A percentile compares a stretch with the other conserved stretches of the same genome.
These are phyloP conservation scores for Spizellomyces sp. DNA, from an alignment of 192 early-diverging fungal genomes.

Conservation along the genomic window DNA sequence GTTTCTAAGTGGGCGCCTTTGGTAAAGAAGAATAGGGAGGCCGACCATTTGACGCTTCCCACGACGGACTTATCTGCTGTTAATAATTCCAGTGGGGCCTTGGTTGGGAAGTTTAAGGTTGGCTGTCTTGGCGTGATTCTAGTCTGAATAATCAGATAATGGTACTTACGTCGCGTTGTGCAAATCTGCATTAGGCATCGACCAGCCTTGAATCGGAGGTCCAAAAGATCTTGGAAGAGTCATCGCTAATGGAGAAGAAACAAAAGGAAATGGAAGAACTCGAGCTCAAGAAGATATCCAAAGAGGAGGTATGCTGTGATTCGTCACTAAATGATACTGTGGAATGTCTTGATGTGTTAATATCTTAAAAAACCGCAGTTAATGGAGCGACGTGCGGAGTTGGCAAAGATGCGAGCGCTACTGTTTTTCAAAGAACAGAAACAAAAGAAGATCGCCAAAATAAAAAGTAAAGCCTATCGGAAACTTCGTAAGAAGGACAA, in stretches of 20 bases:
- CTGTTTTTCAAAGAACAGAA: slow-evolving; percentile 93
- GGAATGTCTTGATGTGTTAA: background rate
- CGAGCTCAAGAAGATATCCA: slow-evolving; percentile 77
- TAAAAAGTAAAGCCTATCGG: slow-evolving; percentile 95
- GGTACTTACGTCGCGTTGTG: background rate
- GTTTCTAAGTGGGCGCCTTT: slow-evolving; percentile 83
- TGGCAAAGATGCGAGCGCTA: slow-evolving; percentile 88
- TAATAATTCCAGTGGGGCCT: slow-evolving; percentile 49
- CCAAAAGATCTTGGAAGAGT: slow-evolving; percentile 63
- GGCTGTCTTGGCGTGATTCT: slow-evolving; percentile 12
- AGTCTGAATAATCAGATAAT: background rate
- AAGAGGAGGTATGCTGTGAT: slow-evolving; percentile 68
- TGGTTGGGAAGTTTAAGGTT: slow-evolving; percentile 64
- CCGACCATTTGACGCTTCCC: slow-evolving; percentile 82
- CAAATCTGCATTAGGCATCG: slow-evolving; percentile 28
- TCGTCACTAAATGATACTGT: too few species aligned
- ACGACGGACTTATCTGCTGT: slow-evolving; percentile 34
- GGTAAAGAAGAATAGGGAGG: slow-evolving; percentile 80
- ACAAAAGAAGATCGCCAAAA: slow-evolving; percentile 90
- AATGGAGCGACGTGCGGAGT: slow-evolving; percentile 68
- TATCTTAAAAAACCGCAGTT: slow-evolving; percentile 24
- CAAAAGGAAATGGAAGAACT: slow-evolving; percentile 81
- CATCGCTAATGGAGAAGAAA: slow-evolving; percentile 79
- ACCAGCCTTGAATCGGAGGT: slow-evolving; percentile 83
- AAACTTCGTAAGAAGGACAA: slow-evolving; percentile 77